Conservation (phyloP, 148 eudicot genomes). For the Fagopyrum homotropicum region DNA sequence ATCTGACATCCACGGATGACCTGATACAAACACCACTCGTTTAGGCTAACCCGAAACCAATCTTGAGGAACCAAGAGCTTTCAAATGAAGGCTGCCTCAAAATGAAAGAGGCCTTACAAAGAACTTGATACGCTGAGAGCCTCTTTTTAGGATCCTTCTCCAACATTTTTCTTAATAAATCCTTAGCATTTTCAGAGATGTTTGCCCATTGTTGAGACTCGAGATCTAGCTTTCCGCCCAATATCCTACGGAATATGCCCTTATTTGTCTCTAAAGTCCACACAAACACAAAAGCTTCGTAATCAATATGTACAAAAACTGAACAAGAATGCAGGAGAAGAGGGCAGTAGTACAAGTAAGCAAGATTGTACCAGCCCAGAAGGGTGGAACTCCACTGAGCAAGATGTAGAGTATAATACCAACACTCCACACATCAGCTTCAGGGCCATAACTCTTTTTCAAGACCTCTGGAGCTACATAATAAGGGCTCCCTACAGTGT, state of each 20-base stretch:
- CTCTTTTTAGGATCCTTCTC: slow-evolving; percentile 50
- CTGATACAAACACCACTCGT: slow-evolving; percentile 22
- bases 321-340: not conserved
- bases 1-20: slow-evolving; percentile 81
- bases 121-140: slow-evolving; percentile 51
- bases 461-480: slow-evolving; percentile 21
- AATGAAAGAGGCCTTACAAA: slow-evolving; percentile 28
- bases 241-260: slow-evolving; percentile 59
- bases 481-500: slow-evolving; percentile 7
- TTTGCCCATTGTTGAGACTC: slow-evolving; percentile 57
- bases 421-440: slow-evolving; percentile 20
- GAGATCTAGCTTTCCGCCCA: slow-evolving; percentile 49
- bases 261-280: slow-evolving; percentile 42
- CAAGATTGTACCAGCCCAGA: slow-evolving; percentile 14
- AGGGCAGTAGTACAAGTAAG: too few relatives aligned
- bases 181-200: slow-evolving; percentile 69
- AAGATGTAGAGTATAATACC: slow-evolving; percentile 19
- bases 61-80: not conserved
- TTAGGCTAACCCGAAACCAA: not conserved
- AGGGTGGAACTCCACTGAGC: slow-evolving; percentile 11
- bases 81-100: not conserved
- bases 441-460: slow-evolving; percentile 15
- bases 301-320: not conserved
- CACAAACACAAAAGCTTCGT: not conserved
- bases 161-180: slow-evolving; percentile 55